Percentiles rank a stretch among this genome's conserved stretches.
Evolutionary conservation across 345 rosid genomes (phyloP).

Genomic region (Lagerstroemia speciosa): DNA sequence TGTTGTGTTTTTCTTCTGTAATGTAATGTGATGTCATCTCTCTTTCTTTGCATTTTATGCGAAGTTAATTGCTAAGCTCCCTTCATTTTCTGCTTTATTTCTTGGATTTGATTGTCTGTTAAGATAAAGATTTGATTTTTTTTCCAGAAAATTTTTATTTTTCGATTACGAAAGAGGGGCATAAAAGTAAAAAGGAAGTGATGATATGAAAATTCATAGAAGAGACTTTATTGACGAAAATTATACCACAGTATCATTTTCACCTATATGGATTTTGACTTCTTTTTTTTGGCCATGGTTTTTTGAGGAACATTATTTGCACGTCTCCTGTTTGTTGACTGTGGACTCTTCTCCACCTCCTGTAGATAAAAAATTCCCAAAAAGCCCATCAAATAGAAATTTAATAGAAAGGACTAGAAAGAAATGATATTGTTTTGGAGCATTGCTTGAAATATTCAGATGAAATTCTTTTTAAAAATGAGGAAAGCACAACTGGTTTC

Average conservation of each 20-base stretch:
- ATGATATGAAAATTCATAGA: no score
- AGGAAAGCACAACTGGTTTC: background rate
- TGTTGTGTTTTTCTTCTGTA: background rate
- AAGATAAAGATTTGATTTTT: background rate
- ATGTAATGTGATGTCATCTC: no score
- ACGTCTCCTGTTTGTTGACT: background rate
- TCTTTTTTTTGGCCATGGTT: background rate
- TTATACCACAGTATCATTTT: no score
- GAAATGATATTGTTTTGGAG: background rate
- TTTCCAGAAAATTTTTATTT: background rate
- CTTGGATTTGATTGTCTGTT: background rate
- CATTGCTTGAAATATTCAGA: background rate
- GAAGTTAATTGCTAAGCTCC: conserved; percentile 4
- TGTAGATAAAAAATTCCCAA: background rate
- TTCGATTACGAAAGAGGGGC: no score
- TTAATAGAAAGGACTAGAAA: background rate
- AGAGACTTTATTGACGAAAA: no score
- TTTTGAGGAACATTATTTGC: background rate
- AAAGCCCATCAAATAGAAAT: background rate
- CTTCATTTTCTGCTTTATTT: background rate
- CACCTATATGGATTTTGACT: background rate
- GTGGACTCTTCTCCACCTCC: background rate
- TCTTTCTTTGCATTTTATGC: background rate
- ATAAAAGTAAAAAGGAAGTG: no score
- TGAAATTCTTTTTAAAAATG: no score